These are phyloP conservation scores for Seiridium unicorne DNA, from an alignment of 2,329 filamentous ascomycete species.

Conservation along the genomic window DNA sequence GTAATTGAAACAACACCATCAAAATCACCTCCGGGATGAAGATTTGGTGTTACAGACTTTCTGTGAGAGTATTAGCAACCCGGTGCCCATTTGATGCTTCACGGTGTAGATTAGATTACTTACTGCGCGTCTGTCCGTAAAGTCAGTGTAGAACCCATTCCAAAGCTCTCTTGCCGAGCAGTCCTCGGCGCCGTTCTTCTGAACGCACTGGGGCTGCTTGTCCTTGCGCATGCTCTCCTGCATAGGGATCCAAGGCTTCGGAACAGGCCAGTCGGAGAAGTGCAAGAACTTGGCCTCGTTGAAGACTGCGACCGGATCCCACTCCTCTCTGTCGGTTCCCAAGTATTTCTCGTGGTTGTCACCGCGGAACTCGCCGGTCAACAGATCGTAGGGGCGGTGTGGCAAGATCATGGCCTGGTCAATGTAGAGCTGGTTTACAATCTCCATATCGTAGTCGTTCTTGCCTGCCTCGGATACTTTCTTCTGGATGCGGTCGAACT, in stretches of 20 bases:
- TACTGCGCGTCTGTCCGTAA: conserved; percentile 26
- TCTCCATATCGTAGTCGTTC: conserved; percentile 63
- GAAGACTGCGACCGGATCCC: conserved; percentile 54
- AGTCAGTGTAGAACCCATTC: conserved; percentile 34
- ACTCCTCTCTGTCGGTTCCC: conserved; percentile 39
- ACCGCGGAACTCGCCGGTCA: conserved; percentile 61
- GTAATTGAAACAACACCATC: background rate
- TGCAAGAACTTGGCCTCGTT: conserved; percentile 66
- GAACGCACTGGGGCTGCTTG: conserved; percentile 30
- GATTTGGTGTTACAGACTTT: conserved; percentile 1
- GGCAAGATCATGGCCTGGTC: conserved; percentile 60
- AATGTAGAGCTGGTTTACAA: conserved; percentile 61
- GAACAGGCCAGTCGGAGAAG: conserved; percentile 70
- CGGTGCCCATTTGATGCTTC: background rate
- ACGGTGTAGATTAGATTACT: conserved; percentile 3
- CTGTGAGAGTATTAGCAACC: conserved; percentile 1
- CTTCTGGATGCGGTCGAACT: conserved; percentile 40
- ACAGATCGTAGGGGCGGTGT: conserved; percentile 59
- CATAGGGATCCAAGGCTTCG: conserved; percentile 51
- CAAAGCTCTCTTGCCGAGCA: conserved; percentile 29
- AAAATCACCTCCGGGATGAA: background rate
- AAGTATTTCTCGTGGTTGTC: conserved; percentile 46
- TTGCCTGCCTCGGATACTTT: conserved; percentile 27
- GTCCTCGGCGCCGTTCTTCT: conserved; percentile 25
- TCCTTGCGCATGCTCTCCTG: conserved; percentile 20